A percentile compares a stretch with the other conserved stretches of the same genome.
Conservation (phyloP, 805 yeast species). For the Metschnikowia amazonensis region DNA sequence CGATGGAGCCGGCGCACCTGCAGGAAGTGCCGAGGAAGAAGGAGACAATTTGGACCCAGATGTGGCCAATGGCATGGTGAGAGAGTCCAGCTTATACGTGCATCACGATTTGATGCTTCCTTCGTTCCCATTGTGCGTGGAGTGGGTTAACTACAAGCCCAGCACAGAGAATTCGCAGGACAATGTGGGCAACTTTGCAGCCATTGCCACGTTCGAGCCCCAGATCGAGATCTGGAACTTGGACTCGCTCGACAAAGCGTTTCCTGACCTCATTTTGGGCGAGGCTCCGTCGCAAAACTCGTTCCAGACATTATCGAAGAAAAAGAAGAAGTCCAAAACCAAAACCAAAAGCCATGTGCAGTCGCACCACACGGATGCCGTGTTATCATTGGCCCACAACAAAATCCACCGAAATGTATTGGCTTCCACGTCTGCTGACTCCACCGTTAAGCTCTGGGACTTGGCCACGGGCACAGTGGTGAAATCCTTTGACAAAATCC, state of each 20-base stretch:
- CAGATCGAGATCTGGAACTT: slow-evolving; percentile 96
- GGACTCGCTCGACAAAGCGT: slow-evolving; percentile 87
- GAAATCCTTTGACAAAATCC: slow-evolving; percentile 68
- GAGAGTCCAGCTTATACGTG: slow-evolving; percentile 78
- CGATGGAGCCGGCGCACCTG: slow-evolving; percentile 85
- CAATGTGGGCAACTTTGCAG: slow-evolving; percentile 84
- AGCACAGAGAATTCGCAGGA: slow-evolving; percentile 25
- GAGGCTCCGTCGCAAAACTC: slow-evolving; percentile 50
- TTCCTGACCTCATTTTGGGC: slow-evolving; percentile 91
- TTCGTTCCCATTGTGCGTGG: slow-evolving; percentile 93
- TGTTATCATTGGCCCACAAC: slow-evolving; percentile 82
- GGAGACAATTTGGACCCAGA: slow-evolving; percentile 67
- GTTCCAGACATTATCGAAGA: slow-evolving; percentile 39
- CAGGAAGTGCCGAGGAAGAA: slow-evolving; percentile 61
- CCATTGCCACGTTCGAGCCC: slow-evolving; percentile 96
- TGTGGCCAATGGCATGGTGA: slow-evolving; percentile 64
- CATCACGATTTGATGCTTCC: slow-evolving; percentile 98
- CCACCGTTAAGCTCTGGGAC: slow-evolving; percentile 95
- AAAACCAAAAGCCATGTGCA: slow-evolving; percentile 50
- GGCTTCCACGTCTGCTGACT: slow-evolving; percentile 93
- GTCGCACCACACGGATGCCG: slow-evolving; percentile 91
- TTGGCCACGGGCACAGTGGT: slow-evolving; percentile 70
- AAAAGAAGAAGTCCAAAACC: slow-evolving; percentile 47
- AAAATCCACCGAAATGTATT: slow-evolving; percentile 75
- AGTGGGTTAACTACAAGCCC: slow-evolving; percentile 84